phyloP scores from a whole-genome alignment of 75 land plant genomes.

The Cunninghamia lanceolata region DNA sequence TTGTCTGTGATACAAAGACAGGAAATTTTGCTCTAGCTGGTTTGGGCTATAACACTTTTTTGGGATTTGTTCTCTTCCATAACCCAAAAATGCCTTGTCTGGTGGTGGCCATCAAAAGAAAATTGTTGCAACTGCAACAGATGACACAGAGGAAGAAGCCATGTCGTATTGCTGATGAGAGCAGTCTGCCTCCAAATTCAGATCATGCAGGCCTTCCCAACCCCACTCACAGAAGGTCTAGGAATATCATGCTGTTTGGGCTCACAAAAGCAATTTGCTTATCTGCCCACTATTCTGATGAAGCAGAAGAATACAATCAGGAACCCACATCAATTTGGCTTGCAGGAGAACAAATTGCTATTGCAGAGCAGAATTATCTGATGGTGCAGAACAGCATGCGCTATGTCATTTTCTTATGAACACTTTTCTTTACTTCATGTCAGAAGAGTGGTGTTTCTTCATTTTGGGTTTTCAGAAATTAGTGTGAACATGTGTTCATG shows the following conservation, averaged over 20 bases:
- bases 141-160: background rate
- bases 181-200: background rate
- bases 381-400: constrained; percentile 1
- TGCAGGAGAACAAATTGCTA: background rate
- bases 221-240: background rate
- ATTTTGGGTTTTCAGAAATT: no score
- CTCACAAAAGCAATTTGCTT: background rate
- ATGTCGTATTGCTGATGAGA: background rate
- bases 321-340: background rate
- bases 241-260: background rate
- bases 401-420: background rate
- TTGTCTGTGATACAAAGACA: no score
- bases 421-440: constrained; percentile 2
- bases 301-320: background rate
- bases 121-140: background rate
- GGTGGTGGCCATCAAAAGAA: background rate
- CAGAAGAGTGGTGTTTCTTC: no score
- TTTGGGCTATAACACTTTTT: no score
- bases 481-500: no score
- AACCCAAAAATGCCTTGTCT: background rate
- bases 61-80: background rate
- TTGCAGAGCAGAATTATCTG: background rate
- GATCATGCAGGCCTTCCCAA: background rate
- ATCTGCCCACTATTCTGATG: background rate
- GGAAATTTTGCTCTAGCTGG: no score